A percentile compares a stretch with the other conserved stretches of the same genome.
phyloP scores from a whole-genome alignment of 192 early-diverging fungal species.

The Linnemannia schmuckeri region DNA sequence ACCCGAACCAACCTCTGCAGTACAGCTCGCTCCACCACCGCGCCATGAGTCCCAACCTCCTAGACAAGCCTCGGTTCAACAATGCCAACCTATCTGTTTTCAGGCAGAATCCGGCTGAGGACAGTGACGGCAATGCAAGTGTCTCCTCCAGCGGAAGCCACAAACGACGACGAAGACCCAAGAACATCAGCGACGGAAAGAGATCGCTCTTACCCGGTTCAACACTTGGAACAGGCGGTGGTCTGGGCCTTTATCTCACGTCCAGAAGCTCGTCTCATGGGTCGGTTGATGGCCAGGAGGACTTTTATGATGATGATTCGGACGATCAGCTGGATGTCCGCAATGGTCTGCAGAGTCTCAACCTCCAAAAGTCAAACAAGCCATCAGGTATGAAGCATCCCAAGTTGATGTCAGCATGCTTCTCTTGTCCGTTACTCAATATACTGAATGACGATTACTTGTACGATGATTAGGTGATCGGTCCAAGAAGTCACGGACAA shows the following conservation, averaged over 20 bases:
- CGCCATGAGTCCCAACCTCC: conserved; percentile 40
- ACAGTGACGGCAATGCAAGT: conserved; percentile 54
- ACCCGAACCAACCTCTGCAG: conserved; percentile 15
- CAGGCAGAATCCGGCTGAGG: conserved; percentile 48
- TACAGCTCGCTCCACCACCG: conserved; percentile 13
- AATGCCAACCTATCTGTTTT: conserved; percentile 48
- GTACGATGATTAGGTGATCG: not conserved
- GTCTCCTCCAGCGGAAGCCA: conserved; percentile 50
- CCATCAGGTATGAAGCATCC: conserved; percentile 25
- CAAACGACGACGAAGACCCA: conserved; percentile 50
- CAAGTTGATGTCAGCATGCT: too few species aligned
- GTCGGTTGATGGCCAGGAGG: conserved; percentile 27
- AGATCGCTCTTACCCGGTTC: conserved; percentile 30
- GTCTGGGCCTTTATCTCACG: conserved; percentile 27
- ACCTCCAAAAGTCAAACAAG: conserved; percentile 41
- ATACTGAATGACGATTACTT: not conserved
- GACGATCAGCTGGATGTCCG: conserved; percentile 42
- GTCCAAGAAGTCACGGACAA: conserved; percentile 37
- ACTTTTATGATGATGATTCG: conserved; percentile 38
- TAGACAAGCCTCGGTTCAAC: conserved; percentile 47
- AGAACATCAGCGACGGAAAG: conserved; percentile 33
- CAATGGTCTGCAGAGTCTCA: conserved; percentile 42
- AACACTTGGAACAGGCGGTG: conserved; percentile 27
- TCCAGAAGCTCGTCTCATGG: conserved; percentile 38
- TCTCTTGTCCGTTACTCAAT: not conserved